phyloP scores from a whole-genome alignment of 805 yeast genomes.

The Schizosaccharomyces lindneri region DNA sequence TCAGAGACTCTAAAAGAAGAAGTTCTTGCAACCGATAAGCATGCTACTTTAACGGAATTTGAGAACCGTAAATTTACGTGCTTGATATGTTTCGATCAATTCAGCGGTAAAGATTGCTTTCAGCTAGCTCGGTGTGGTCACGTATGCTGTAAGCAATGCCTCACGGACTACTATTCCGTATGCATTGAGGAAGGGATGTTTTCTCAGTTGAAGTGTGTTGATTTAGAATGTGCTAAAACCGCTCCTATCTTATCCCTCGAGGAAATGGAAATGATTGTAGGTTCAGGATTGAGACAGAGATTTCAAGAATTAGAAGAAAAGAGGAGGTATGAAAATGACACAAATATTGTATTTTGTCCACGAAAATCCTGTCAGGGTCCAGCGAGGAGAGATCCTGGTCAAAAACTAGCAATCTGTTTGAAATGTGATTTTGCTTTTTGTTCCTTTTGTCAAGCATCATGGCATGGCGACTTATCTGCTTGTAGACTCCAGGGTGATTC shows the following conservation, averaged over 20 bases:
- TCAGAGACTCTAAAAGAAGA: neutral
- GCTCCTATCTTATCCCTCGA: neutral
- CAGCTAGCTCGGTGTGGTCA: neutral
- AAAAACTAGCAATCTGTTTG: neutral
- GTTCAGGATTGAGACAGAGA: neutral
- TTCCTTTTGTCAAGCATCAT: neutral
- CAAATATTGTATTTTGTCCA: neutral
- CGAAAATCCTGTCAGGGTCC: neutral
- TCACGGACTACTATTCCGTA: neutral
- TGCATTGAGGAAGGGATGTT: conserved; percentile 1
- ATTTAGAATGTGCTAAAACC: neutral
- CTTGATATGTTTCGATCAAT: neutral
- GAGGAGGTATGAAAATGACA: neutral
- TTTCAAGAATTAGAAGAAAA: neutral
- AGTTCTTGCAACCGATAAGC: neutral
- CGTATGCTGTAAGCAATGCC: neutral
- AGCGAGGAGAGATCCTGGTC: neutral
- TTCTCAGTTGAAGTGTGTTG: neutral
- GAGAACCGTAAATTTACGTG: neutral
- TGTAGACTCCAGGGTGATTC: neutral
- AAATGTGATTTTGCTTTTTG: neutral
- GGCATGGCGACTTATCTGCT: neutral
- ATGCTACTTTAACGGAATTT: neutral
- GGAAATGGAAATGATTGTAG: neutral
- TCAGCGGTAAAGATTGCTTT: neutral